phyloP scores from a whole-genome alignment of 805 yeast species.

The Komagataella ulmi region DNA sequence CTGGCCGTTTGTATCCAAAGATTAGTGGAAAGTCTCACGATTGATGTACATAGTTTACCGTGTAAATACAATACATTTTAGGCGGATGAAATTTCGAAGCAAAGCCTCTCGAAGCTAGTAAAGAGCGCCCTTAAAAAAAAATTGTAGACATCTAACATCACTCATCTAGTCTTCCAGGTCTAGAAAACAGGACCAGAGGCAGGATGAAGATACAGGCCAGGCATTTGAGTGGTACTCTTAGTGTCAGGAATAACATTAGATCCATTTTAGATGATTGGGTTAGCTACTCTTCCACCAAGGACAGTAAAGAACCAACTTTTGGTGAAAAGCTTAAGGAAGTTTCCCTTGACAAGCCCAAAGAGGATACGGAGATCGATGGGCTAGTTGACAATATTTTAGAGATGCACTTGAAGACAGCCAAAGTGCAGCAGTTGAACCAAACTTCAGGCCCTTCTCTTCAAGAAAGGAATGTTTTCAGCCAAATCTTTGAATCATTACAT shows the following conservation, averaged over 20 bases:
- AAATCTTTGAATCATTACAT: background rate
- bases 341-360: background rate
- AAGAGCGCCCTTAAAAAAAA: background rate
- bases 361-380: background rate
- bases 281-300: background rate
- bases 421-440: background rate
- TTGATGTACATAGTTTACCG: background rate
- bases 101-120: background rate
- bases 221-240: background rate
- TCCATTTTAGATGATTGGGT: background rate
- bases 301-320: background rate
- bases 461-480: background rate
- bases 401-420: background rate
- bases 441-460: background rate
- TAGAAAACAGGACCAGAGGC: background rate
- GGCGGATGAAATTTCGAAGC: background rate
- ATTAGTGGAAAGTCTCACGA: slow-evolving; percentile 23
- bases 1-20: slow-evolving; percentile 41
- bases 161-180: background rate
- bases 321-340: background rate
- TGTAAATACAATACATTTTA: slow-evolving; percentile 4
- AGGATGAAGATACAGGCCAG: background rate
- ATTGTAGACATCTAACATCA: background rate
- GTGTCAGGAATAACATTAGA: background rate
- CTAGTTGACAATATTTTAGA: background rate